Percentiles rank a stretch among this genome's conserved stretches.
phyloP scores from a whole-genome alignment of 306 rosid genomes.

The Ormosia emarginata region DNA sequence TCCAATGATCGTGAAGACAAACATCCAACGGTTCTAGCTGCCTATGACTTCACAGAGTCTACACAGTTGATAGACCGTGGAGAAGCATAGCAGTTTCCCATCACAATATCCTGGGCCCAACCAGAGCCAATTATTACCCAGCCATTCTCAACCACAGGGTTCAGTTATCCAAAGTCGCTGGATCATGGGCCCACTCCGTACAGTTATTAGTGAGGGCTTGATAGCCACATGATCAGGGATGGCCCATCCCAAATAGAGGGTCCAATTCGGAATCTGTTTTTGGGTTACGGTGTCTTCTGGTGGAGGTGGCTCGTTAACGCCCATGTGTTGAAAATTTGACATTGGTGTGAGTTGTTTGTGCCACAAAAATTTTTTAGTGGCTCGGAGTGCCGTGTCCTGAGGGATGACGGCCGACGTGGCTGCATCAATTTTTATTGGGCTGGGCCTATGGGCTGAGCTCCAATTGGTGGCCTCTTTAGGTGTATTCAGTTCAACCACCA shows the following conservation, averaged over 20 bases:
- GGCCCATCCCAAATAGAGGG: not conserved
- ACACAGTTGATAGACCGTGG: not conserved
- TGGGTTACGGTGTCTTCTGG: not conserved
- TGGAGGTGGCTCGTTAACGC: slow-evolving; percentile 14
- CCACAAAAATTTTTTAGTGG: slow-evolving; percentile 32
- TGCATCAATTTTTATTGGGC: not conserved
- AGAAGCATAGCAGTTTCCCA: not conserved
- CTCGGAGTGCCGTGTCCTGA: not conserved
- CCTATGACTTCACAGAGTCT: not conserved
- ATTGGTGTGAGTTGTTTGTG: not conserved
- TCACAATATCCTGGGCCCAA: not conserved
- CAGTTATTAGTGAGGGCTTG: not conserved
- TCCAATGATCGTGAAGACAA: slow-evolving; percentile 18
- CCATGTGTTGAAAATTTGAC: not conserved
- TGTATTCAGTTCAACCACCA: not conserved
- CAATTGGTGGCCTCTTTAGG: not conserved
- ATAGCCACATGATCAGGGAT: not conserved
- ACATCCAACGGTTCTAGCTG: slow-evolving; percentile 12
- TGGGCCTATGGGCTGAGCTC: slow-evolving; percentile 28
- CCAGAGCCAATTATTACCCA: not conserved
- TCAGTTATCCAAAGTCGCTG: not conserved
- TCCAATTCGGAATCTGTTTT: not conserved
- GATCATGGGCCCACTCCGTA: not conserved
- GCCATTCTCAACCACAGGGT: not conserved
- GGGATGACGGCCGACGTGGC: not conserved